phyloP scores from a whole-genome alignment of 352 stramenopile genomes.

The Globisporangium ultimum region DNA sequence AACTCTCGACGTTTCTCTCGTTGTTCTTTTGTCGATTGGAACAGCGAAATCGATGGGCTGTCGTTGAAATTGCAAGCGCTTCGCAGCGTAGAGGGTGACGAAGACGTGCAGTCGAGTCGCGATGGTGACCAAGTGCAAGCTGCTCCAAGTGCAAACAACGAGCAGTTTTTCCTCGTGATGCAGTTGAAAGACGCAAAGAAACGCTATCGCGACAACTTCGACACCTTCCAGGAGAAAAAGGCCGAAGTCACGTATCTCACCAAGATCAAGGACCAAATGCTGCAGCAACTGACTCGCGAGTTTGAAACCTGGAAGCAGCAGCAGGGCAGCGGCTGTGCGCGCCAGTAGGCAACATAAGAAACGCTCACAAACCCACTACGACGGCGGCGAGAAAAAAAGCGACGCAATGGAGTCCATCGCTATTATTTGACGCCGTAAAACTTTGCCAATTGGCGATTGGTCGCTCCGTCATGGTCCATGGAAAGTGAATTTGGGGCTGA shows the following conservation, averaged over 20 bases:
- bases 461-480: no score
- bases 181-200: slow-evolving; percentile 65
- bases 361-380: no score
- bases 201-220: slow-evolving; percentile 40
- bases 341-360: background rate
- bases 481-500: no score
- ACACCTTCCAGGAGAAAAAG: slow-evolving; percentile 50
- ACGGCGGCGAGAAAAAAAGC: no score
- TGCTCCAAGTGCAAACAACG: slow-evolving; percentile 1
- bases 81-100: slow-evolving; percentile 10
- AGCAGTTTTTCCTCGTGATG: slow-evolving; percentile 22
- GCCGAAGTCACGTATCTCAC: slow-evolving; percentile 47
- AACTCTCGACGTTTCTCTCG: background rate
- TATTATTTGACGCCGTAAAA: no score
- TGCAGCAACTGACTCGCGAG: slow-evolving; percentile 44
- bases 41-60: slow-evolving; percentile 48
- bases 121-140: slow-evolving; percentile 6
- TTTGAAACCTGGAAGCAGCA: slow-evolving; percentile 46
- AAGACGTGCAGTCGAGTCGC: background rate
- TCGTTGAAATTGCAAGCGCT: slow-evolving; percentile 35
- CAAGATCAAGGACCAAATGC: slow-evolving; percentile 66
- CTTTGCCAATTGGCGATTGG: no score
- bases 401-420: no score
- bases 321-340: background rate
- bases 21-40: background rate